Base-by-base conservation (phyloP, 805 yeast species). In the Clavispora santaluciae region DNA sequence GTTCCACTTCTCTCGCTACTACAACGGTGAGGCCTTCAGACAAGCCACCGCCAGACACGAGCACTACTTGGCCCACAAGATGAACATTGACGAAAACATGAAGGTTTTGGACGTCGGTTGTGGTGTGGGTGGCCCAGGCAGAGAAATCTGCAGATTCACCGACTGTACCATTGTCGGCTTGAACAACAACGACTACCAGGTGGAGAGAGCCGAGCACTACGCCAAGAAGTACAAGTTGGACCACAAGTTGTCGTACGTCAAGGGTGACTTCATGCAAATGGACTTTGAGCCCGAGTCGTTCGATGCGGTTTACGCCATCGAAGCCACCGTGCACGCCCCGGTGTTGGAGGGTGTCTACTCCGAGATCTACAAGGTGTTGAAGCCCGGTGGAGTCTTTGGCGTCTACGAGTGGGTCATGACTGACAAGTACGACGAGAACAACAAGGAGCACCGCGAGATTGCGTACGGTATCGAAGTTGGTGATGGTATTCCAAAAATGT, bases 371-470 rank as follows among this genome's bases (percentile, higher is more conserved):
- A 87, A 87, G 62, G 96, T 88, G 13, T 77, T 91, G 66, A 93
- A 93, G 70, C 98, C 99, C 55, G 98, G 98, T 60, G 99, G 99
- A 65, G 79, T 75, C 36, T 93, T 93, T 53, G 99, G 97, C 63
- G 98, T 93, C 39, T 93, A 93, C 72, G 99, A 93, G 70, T 93
- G 99, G 99, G 98, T 93, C 50, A 86, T 93, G 95, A 93, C 98
- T 47, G 95, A 89, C 57, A 75, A 70, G 37, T 93, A 88, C 63
- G 98, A 93, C 62, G 95, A 86, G 68, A 67, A 66, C 44, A 88
- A 87, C 66, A 78, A 80, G 54, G 90, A 81, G 65, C 99, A 93
- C 71, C 86, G 96, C 68, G 84, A 83, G 61, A 86, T 93, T 50
- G 93, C 95, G 23, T 91, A 91, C 67, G 98, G 96, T 63, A 93